phyloP scores from a whole-genome alignment of 2,329 filamentous ascomycete species.

The Fusarium metavorans region DNA sequence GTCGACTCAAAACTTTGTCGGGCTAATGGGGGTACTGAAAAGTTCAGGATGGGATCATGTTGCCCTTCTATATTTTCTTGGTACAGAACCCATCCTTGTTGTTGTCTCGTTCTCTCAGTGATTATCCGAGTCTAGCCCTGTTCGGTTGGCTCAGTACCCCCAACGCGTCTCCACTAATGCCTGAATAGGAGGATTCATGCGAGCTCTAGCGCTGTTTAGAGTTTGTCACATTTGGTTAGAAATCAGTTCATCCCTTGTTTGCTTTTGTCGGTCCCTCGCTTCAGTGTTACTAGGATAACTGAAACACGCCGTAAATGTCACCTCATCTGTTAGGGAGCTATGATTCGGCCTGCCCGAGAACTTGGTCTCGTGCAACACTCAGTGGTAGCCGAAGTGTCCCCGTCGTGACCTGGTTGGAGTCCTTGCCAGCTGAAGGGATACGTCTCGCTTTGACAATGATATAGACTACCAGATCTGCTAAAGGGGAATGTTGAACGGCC shows the following conservation, averaged over 20 bases:
- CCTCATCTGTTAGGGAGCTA: background rate
- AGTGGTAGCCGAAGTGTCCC: too few species aligned
- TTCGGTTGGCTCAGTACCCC: background rate
- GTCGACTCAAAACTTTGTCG: constrained; percentile 3
- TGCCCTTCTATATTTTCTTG: constrained; percentile 28
- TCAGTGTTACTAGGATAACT: too few species aligned
- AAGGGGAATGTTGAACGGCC: constrained; percentile 1
- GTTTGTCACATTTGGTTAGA: constrained; percentile 10
- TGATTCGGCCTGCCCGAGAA: too few species aligned
- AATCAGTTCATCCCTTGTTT: background rate
- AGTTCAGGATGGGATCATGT: constrained; percentile 19
- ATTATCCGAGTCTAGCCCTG: constrained; percentile 19
- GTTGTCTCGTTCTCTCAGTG: constrained; percentile 26
- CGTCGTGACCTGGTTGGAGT: too few species aligned
- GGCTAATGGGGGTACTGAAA: constrained; percentile 9
- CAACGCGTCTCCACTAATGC: constrained; percentile 2
- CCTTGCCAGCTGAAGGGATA: too few species aligned
- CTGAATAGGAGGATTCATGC: constrained; percentile 8
- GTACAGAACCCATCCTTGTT: constrained; percentile 13
- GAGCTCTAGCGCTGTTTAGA: constrained; percentile 16
- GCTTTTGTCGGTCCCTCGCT: background rate
- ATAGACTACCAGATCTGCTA: background rate
- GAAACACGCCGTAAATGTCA: too few species aligned
- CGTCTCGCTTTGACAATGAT: background rate
- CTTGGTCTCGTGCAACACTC: too few species aligned